Evolutionary conservation across 192 early-diverging fungal genomes (phyloP), one percentile per base, ranked within the genome.

Genomic region (Umbelopsis vinacea): DNA sequence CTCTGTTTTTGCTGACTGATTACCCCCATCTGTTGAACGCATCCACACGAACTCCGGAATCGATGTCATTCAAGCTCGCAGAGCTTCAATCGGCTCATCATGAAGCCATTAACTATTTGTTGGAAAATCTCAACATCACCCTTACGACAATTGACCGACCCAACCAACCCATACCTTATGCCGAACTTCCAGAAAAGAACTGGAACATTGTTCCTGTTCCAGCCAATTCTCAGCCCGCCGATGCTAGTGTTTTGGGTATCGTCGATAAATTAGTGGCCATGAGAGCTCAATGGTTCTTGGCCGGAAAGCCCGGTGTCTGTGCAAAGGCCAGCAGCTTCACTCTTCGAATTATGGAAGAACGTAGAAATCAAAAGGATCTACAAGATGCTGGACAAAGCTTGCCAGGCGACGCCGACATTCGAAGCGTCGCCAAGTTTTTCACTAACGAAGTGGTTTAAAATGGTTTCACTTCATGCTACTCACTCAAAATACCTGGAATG

Each of bases 221-320:
- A 11, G 48, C 71, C n/a, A 22, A 50, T 11, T 12, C 46, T 4
- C 19, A 22, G n/a, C 74, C 68, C 4, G 54, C 54, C 3, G 73
- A 75, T 29, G 19, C 33, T 5, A 76, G 74, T 35, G 57, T 80
- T 0, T 48, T 80, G 0, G 79, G 79, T 19, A 81, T 81, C n/a
- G 46, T 81, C 2, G 79, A 81, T 60, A 81, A 81, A 21, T 35
- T 81, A 43, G 66, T 81, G 0, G 79, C 79, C n/a, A 81, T 76
- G 71, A 52, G 54, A 29, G 74, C 79, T 24, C 54, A 76, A 3
- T 81, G 79, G 79, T 81, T 81, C 47, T 54, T 73, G 26, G 75
- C 71, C 24, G 79, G 79, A 38, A 17, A 68, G 29, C 70, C 75
- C 17, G 53, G 52, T 38, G 57, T 73, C 24, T 81, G 79, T 68